These are phyloP conservation scores for Tetrapyrgos nigripes DNA, from an alignment of 1,284 basidiomycete genomes.

Conservation along the genomic window DNA sequence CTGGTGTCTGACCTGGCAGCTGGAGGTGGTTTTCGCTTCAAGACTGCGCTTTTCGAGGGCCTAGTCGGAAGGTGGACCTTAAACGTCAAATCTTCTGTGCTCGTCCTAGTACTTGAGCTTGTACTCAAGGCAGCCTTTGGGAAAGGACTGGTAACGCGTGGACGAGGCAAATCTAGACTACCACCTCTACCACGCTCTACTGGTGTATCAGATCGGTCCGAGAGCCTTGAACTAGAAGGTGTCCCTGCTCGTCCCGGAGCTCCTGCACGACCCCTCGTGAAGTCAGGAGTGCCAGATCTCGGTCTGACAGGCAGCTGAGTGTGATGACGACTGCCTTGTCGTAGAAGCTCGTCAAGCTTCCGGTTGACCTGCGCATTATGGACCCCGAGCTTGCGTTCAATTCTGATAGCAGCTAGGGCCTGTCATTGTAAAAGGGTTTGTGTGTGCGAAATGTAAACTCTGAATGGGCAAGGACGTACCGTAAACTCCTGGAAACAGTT, in stretches of 20 bases:
- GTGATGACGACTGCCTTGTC: not conserved
- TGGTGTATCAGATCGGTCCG: too few species aligned
- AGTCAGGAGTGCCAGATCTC: not conserved
- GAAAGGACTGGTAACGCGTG: not conserved
- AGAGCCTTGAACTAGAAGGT: too few species aligned
- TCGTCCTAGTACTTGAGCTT: not conserved
- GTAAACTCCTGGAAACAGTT: conserved; percentile 20
- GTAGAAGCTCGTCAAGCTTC: conserved; percentile 19
- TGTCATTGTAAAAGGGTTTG: not conserved
- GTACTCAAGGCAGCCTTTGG: not conserved
- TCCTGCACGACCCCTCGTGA: too few species aligned
- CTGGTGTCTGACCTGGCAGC: not conserved
- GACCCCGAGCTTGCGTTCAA: conserved; percentile 18
- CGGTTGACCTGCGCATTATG: conserved; percentile 17
- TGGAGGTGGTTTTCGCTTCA: not conserved
- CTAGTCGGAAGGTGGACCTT: not conserved
- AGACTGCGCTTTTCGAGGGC: not conserved
- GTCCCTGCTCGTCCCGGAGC: too few species aligned
- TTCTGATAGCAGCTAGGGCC: conserved; percentile 13
- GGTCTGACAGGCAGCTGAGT: not conserved
- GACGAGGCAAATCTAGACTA: not conserved
- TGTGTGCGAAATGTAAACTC: not conserved
- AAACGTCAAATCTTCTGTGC: not conserved
- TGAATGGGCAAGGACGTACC: conserved; percentile 3
- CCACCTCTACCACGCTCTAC: not conserved